A percentile compares a stretch with the other conserved stretches of the same genome.
Evolutionary conservation across 768 basidiomycete species (phyloP).

Genomic region (Amanita inopinata): DNA sequence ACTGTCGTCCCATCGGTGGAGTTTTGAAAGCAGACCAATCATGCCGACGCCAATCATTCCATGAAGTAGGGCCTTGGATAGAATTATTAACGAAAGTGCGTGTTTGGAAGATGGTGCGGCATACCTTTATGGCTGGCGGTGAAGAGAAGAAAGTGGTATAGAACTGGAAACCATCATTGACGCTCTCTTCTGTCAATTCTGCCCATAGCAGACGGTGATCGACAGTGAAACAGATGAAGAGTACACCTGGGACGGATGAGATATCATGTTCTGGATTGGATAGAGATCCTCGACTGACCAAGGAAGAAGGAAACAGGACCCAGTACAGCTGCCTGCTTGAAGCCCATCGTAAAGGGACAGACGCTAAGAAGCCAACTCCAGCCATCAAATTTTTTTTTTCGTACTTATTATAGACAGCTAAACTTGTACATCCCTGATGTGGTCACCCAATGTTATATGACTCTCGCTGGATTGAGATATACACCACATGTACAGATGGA

Average conservation of each 20-base stretch:
- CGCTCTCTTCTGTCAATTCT: conserved; percentile 48
- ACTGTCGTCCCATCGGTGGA: conserved; percentile 84
- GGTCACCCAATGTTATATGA: background rate
- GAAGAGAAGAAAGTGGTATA: conserved; percentile 91
- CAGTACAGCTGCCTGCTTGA: conserved; percentile 82
- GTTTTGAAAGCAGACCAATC: conserved; percentile 64
- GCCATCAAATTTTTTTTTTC: background rate
- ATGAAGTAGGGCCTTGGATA: conserved; percentile 82
- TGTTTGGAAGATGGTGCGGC: conserved; percentile 12
- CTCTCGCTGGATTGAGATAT: background rate
- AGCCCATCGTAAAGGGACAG: conserved; percentile 51
- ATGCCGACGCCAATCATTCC: conserved; percentile 75
- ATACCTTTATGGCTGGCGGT: conserved; percentile 87
- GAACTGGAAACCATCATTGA: conserved; percentile 78
- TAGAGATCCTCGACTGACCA: conserved; percentile 36
- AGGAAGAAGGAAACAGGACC: conserved; percentile 86
- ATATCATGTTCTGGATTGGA: background rate
- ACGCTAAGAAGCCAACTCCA: background rate
- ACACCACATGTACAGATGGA: background rate
- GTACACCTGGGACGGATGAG: conserved; percentile 41
- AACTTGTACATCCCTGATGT: background rate
- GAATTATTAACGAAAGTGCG: background rate
- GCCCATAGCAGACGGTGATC: conserved; percentile 81
- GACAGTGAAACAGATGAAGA: conserved; percentile 79
- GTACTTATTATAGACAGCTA: background rate